Evolutionary conservation across 352 stramenopile species (phyloP).

Genomic region (Phytophthora tentaculata): DNA sequence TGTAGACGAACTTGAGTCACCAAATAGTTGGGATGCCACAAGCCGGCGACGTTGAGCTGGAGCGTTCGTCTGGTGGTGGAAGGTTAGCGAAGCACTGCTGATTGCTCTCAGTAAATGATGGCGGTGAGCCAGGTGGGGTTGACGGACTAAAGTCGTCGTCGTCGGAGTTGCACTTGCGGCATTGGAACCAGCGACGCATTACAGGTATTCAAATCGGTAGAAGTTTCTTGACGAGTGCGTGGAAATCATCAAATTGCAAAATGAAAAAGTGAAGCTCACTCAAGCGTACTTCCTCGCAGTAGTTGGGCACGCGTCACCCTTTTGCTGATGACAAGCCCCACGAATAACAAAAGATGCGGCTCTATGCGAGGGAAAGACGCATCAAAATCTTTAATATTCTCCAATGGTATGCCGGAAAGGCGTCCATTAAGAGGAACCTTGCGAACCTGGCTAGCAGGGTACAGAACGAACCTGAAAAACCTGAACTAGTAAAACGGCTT

Average conservation of each 20-base stretch:
- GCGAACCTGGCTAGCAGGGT: not conserved
- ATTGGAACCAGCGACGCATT: constrained; percentile 1
- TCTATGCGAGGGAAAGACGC: not conserved
- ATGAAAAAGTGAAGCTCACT: not conserved
- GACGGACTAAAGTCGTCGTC: not conserved
- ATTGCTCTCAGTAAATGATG: not conserved
- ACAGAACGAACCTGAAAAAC: constrained; percentile 4
- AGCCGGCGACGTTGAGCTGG: no score
- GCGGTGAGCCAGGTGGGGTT: constrained; percentile 1
- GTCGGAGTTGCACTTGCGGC: not conserved
- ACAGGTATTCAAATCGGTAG: not conserved
- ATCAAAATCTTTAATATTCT: not conserved
- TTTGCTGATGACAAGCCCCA: no score
- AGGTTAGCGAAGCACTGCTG: no score
- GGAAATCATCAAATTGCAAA: constrained; percentile 8
- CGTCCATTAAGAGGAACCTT: not conserved
- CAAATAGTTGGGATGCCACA: no score
- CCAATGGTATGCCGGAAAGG: not conserved
- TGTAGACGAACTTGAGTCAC: no score
- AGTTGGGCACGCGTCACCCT: no score
- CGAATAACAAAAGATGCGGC: constrained; percentile 2
- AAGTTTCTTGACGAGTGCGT: not conserved
- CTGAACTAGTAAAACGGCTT: constrained; percentile 15
- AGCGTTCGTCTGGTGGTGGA: no score
- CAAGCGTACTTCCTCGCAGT: not conserved